Evolutionary conservation across 495 filamentous ascomycete genomes (phyloP).

Genomic region (Xylaria bambusicola): DNA sequence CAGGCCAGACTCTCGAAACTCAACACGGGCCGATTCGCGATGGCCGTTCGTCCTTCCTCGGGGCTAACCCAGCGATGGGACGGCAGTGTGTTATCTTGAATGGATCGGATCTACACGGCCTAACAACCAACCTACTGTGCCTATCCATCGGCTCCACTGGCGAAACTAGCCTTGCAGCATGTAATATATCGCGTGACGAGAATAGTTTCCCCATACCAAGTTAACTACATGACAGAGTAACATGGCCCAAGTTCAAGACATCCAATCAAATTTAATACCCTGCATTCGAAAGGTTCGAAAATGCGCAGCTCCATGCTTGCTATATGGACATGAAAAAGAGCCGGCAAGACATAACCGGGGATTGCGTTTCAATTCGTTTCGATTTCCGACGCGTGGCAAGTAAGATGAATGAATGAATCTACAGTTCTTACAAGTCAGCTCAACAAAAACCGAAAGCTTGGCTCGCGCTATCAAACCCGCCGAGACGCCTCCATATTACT

Average conservation of each 20-base stretch:
- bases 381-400: background rate
- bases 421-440: no score
- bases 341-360: background rate
- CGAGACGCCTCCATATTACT: no score
- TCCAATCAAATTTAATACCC: background rate
- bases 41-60: conserved; percentile 1
- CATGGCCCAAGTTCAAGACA: conserved; percentile 4
- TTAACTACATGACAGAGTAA: no score
- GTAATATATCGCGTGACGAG: conserved; percentile 13
- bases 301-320: background rate
- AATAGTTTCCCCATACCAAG: conserved; percentile 9
- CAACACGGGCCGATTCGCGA: conserved; percentile 14
- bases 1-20: background rate
- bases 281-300: background rate
- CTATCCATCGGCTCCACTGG: conserved; percentile 12
- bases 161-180: conserved; percentile 9
- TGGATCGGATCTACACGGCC: background rate
- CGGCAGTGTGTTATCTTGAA: no score
- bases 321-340: background rate
- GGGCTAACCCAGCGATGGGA: conserved; percentile 4
- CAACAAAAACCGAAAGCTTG: no score
- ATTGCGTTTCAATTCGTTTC: background rate
- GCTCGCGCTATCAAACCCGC: no score
- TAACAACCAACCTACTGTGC: background rate
- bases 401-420: background rate